Evolutionary conservation across 345 rosid species (phyloP).

Genomic region (Populus davidiana): DNA sequence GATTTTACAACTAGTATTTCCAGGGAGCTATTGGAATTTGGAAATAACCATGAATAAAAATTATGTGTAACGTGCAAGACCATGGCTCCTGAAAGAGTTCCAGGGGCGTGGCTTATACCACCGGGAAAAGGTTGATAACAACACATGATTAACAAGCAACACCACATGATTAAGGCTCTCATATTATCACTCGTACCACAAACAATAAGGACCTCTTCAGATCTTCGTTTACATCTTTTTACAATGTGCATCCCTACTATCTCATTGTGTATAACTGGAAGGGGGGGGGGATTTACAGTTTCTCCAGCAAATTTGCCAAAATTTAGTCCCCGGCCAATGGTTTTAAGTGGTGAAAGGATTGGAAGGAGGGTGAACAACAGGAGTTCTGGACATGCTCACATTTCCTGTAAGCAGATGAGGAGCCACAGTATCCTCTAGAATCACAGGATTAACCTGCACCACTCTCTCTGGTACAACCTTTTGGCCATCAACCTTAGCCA

Average conservation of each 20-base stretch:
- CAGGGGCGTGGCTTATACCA: not conserved
- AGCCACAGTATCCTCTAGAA: slow-evolving; percentile 61
- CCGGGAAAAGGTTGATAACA: not conserved
- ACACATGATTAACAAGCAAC: not conserved
- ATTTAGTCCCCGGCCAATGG: not conserved
- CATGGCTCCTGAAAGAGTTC: not conserved
- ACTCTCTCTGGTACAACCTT: slow-evolving; percentile 71
- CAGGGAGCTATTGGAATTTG: not conserved
- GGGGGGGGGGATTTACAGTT: not conserved
- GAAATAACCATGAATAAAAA: not conserved
- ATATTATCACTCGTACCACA: not conserved
- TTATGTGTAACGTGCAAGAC: not conserved
- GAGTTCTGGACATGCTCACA: slow-evolving; percentile 50
- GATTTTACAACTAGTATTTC: not conserved
- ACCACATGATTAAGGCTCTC: not conserved
- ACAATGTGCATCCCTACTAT: not conserved
- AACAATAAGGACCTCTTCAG: not conserved
- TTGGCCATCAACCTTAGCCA: slow-evolving; percentile 81
- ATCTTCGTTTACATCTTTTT: not conserved
- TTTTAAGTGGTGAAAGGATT: slow-evolving; percentile 60
- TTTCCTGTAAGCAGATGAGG: slow-evolving; percentile 50
- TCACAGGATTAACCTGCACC: slow-evolving; percentile 57
- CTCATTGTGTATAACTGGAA: not conserved
- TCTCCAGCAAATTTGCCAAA: not conserved
- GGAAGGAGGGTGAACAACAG: slow-evolving; percentile 56